Percentiles rank a stretch among this genome's conserved stretches.
phyloP scores from a whole-genome alignment of 2,329 filamentous ascomycete species.

The Pseudogymnoascus sp. region DNA sequence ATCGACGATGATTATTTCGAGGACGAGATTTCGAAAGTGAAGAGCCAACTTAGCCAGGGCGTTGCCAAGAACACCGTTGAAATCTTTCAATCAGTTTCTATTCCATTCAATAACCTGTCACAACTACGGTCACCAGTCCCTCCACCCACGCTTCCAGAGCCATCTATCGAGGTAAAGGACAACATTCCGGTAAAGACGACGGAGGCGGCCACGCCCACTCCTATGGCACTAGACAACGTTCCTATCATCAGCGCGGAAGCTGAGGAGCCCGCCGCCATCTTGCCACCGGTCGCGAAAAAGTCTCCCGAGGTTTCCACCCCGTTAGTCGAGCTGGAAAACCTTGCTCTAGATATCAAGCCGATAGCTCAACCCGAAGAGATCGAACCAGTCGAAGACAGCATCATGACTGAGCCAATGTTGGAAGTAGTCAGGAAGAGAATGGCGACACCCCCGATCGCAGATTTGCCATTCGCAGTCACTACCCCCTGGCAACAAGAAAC shows the following conservation, averaged over 20 bases:
- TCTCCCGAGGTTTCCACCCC: background rate
- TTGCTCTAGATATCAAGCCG: background rate
- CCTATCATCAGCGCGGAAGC: background rate
- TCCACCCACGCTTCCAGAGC: background rate
- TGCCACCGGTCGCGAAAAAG: background rate
- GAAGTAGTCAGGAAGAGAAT: constrained; percentile 24
- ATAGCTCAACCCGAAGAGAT: background rate
- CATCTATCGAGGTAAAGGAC: background rate
- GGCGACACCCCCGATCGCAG: constrained; percentile 24
- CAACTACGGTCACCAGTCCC: background rate
- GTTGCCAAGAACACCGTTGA: background rate
- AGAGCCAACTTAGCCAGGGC: constrained; percentile 17
- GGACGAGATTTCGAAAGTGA: constrained; percentile 23
- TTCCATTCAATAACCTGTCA: background rate
- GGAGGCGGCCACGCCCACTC: background rate
- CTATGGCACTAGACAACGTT: background rate
- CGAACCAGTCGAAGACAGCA: background rate
- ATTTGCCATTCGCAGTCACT: constrained; percentile 20
- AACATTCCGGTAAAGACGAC: background rate
- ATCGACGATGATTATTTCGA: constrained; percentile 28
- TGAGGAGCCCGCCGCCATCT: background rate
- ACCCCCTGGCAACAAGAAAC: constrained; percentile 22
- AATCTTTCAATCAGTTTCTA: constrained; percentile 1
- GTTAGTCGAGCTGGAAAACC: background rate
- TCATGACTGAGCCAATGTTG: constrained; percentile 5